Evolutionary conservation across 2,329 filamentous ascomycete species (phyloP).

Genomic region (Knoxdaviesia capensis): DNA sequence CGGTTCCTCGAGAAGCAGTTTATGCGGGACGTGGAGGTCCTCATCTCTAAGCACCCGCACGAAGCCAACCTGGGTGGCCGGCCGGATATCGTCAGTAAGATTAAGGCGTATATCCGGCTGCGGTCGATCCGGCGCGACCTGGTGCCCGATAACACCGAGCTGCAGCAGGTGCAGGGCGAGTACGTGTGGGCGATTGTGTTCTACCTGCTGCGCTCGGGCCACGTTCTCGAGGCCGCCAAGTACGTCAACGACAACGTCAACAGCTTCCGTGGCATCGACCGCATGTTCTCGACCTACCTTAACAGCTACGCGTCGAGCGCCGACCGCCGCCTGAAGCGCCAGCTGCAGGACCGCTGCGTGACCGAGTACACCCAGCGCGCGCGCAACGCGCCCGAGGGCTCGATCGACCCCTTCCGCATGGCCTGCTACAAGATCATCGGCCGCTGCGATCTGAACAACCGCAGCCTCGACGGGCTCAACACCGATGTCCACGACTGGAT

Average conservation of each 20-base stretch:
- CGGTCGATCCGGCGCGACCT: constrained; percentile 65
- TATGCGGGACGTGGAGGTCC: constrained; percentile 52
- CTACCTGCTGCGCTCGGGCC: constrained; percentile 71
- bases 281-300: constrained; percentile 76
- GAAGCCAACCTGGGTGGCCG: constrained; percentile 81
- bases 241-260: constrained; percentile 66
- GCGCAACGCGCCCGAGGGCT: constrained; percentile 67
- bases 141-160: constrained; percentile 57
- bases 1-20: constrained; percentile 66
- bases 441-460: constrained; percentile 46
- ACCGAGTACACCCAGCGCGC: constrained; percentile 76
- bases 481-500: constrained; percentile 51
- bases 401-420: constrained; percentile 86
- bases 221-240: constrained; percentile 63
- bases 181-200: constrained; percentile 91
- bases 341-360: constrained; percentile 71
- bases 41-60: constrained; percentile 64
- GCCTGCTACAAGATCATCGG: constrained; percentile 97
- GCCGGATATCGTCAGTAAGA: constrained; percentile 73
- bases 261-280: constrained; percentile 77
- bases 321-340: constrained; percentile 57
- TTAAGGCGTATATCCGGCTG: constrained; percentile 78
- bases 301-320: constrained; percentile 60
- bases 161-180: constrained; percentile 64
- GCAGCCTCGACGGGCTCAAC: constrained; percentile 40